Base-by-base conservation (phyloP, 768 basidiomycete species). In the Mycena rebaudengoi region DNA sequence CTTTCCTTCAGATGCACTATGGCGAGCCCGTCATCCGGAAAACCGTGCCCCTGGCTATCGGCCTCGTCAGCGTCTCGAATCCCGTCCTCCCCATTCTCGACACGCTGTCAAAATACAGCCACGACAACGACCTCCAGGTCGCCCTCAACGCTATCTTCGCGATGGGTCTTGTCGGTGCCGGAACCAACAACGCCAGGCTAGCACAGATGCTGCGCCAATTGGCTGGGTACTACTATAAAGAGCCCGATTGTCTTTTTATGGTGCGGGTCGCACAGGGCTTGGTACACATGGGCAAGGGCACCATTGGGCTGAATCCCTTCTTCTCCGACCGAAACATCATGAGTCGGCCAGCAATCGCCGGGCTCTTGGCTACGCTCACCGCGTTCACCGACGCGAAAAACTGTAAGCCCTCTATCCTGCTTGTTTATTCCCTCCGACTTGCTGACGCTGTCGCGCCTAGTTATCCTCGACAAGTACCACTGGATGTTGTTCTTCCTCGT, bases 271-370 rank as follows among this genome's bases (percentile, higher is more conserved):
- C 97, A 3, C 92, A 98, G 78, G 98, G 98, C 20, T 79, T 99
- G 70, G 92, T 98, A n/a, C 95, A 98, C 76, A 96, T 99, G 96
- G 98, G 98, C 76, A 99, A 99, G 79, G 98, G 98, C 33, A 98
- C 96, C 14, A 94, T 99, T 73, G 93, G 94, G 12, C 82, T 99
- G 69, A 98, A 97, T 75, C 97, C 98, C 4, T 98, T 98, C 90
- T 98, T 93, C 86, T 86, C 86, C 32, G 97, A 99, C 76, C 88
- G 97, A 37, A 88, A 85, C 55, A 90, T 97, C 72, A 91, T 99
- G 91, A 92, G 88, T 71, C 86, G 91, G 52, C 88, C 93, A 1
- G 95, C 95, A 6, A 85, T 98, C 14, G 95, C 96, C 33, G 98
- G 97, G 49, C 76, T 99, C 37, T 78, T 99, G 60, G 90, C 95